Evolutionary conservation across 257 asterid species (phyloP).

Genomic region (Paulownia fortunei): DNA sequence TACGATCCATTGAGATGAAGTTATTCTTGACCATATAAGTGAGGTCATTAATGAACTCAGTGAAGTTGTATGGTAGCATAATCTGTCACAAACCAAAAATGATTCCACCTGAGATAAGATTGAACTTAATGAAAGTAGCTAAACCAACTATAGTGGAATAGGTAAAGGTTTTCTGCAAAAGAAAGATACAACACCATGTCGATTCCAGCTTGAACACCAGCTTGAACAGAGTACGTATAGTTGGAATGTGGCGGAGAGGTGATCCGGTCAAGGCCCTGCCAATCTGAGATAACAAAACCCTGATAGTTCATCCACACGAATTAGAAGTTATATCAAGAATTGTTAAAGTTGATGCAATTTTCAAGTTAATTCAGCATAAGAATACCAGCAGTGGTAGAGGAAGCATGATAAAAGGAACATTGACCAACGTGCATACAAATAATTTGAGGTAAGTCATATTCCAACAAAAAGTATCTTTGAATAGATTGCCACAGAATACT

Average conservation of each 20-base stretch:
- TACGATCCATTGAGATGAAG: constrained; percentile 66
- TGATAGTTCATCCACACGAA: constrained; percentile 36
- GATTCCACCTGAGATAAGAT: constrained; percentile 20
- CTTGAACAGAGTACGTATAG: constrained; percentile 80
- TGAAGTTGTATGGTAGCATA: constrained; percentile 76
- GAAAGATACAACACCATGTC: constrained; percentile 64
- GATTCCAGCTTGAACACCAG: constrained; percentile 78
- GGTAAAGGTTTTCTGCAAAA: constrained; percentile 19
- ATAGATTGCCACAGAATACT: not conserved
- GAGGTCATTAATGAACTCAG: constrained; percentile 80
- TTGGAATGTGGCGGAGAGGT: constrained; percentile 77
- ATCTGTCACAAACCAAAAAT: constrained; percentile 53
- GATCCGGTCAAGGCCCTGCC: constrained; percentile 84
- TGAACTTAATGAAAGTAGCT: constrained; percentile 20
- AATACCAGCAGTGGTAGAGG: not conserved
- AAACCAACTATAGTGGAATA: not conserved
- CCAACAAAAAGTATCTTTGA: not conserved
- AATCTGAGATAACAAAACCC: constrained; percentile 94
- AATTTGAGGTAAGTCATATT: not conserved
- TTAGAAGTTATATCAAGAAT: not conserved
- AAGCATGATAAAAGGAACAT: not conserved
- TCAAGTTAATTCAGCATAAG: constrained; percentile 26
- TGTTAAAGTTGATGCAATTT: not conserved
- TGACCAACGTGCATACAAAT: not conserved
- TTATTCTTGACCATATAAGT: constrained; percentile 69